Conservation (phyloP, 2,329 filamentous ascomycete genomes). For the Penicillium fuscoglaucum region DNA sequence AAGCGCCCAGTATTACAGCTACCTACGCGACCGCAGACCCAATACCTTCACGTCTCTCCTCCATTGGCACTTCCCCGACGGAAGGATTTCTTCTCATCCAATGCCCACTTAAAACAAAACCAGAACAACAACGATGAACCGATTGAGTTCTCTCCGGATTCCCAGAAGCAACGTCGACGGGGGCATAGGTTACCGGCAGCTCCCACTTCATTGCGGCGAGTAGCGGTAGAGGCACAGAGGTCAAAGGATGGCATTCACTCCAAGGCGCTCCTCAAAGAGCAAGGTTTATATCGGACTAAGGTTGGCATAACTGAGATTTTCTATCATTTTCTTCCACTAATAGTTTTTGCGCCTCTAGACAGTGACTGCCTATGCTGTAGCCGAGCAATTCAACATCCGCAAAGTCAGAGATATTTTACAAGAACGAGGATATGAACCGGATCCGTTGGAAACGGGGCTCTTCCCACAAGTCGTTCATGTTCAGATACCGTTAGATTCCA, state of each 20-base stretch:
- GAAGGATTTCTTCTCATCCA: conserved; percentile 67
- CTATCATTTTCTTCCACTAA: conserved; percentile 6
- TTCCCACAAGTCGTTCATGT: conserved; percentile 67
- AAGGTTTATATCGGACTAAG: conserved; percentile 41
- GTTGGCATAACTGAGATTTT: conserved; percentile 18
- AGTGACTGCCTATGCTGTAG: conserved; percentile 66
- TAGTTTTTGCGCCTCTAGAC: conserved; percentile 35
- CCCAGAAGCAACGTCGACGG: conserved; percentile 49
- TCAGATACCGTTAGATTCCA: conserved; percentile 49
- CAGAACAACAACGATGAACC: conserved; percentile 22
- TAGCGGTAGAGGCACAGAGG: conserved; percentile 80
- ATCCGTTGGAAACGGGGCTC: conserved; percentile 62
- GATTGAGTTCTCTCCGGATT: conserved; percentile 19
- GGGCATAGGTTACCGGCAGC: conserved; percentile 53
- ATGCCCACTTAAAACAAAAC: conserved; percentile 53
- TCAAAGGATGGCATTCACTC: conserved; percentile 55
- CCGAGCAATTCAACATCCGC: conserved; percentile 65
- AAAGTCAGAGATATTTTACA: conserved; percentile 59
- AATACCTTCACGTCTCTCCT: conserved; percentile 36
- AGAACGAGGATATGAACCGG: conserved; percentile 60
- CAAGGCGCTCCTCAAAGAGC: conserved; percentile 43
- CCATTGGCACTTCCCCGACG: conserved; percentile 48
- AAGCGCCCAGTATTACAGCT: conserved; percentile 30
- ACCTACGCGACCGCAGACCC: conserved; percentile 34
- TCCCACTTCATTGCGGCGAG: conserved; percentile 77